Evolutionary conservation across 108 stramenopile species (phyloP).

Genomic region (Skeletonema potamos): DNA sequence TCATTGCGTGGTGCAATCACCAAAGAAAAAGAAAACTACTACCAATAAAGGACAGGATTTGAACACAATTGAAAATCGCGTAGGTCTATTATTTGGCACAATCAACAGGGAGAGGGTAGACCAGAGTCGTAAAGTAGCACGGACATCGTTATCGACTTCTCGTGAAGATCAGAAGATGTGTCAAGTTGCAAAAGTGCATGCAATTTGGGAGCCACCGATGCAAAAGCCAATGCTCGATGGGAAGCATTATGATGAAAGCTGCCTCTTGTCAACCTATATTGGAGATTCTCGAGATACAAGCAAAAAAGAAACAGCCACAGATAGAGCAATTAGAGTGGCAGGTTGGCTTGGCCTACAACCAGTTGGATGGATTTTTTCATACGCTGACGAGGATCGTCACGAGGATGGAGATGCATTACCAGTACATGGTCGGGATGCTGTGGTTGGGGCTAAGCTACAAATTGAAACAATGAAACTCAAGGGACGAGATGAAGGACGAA

Average conservation of each 20-base stretch:
- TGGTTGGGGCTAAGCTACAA: constrained; percentile 61
- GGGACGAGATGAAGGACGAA: constrained; percentile 50
- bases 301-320: constrained; percentile 24
- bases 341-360: constrained; percentile 64
- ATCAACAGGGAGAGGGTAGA: constrained; percentile 71
- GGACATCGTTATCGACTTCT: constrained; percentile 73
- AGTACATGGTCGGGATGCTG: constrained; percentile 62
- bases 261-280: constrained; percentile 20
- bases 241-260: constrained; percentile 27
- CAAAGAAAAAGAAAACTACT: constrained; percentile 20
- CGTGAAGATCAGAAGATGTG: constrained; percentile 65
- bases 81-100: constrained; percentile 76
- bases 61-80: constrained; percentile 43
- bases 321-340: constrained; percentile 58
- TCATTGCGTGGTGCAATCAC: constrained; percentile 47
- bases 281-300: constrained; percentile 10
- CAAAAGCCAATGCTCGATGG: constrained; percentile 42
- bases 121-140: constrained; percentile 44
- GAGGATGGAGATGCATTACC: constrained; percentile 67
- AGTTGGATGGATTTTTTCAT: constrained; percentile 86
- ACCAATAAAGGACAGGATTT: constrained; percentile 9
- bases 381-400: constrained; percentile 59
- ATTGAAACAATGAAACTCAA: constrained; percentile 64
- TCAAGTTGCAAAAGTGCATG: constrained; percentile 83
- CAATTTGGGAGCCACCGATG: constrained; percentile 71